Conservation (phyloP, 106 monocot genomes). For the Amphibolis antarctica region DNA sequence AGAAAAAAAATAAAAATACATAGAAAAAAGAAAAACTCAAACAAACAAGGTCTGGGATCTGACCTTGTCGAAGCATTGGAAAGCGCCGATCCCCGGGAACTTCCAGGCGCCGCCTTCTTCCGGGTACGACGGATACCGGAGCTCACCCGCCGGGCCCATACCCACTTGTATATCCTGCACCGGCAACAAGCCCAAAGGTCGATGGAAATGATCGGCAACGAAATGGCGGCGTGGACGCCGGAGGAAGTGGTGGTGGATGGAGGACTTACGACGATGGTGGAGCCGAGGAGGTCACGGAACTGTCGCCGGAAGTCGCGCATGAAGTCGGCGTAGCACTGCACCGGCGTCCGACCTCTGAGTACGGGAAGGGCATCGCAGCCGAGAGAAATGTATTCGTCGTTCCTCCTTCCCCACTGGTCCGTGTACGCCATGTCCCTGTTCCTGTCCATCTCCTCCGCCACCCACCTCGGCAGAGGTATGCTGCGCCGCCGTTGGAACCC, state of each 20-base stretch:
- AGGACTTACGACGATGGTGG: conserved; percentile 45
- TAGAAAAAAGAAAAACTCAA: no score
- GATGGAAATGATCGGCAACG: no score
- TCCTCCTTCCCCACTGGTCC: conserved; percentile 68
- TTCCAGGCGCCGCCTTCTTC: conserved; percentile 71
- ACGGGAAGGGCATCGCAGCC: conserved; percentile 76
- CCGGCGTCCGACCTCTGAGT: conserved; percentile 64
- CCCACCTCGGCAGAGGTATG: conserved; percentile 20
- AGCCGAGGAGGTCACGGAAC: conserved; percentile 46
- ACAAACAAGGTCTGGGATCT: no score
- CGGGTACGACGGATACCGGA: conserved; percentile 81
- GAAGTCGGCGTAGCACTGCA: conserved; percentile 87
- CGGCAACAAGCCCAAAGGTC: neutral
- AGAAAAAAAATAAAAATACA: no score
- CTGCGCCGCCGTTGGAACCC: no score
- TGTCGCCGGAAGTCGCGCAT: conserved; percentile 80
- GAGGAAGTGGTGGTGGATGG: neutral
- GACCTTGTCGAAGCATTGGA: conserved; percentile 85
- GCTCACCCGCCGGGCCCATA: conserved; percentile 91
- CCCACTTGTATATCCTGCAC: conserved; percentile 86
- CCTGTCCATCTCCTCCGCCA: conserved; percentile 12
- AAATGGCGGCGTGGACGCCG: neutral
- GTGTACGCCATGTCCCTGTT: conserved; percentile 16
- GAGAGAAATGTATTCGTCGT: conserved; percentile 81
- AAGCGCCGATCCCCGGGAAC: conserved; percentile 85